Percentiles rank a stretch among this genome's conserved stretches.
phyloP scores from a whole-genome alignment of 345 rosid genomes.

The Moringa oleifera region DNA sequence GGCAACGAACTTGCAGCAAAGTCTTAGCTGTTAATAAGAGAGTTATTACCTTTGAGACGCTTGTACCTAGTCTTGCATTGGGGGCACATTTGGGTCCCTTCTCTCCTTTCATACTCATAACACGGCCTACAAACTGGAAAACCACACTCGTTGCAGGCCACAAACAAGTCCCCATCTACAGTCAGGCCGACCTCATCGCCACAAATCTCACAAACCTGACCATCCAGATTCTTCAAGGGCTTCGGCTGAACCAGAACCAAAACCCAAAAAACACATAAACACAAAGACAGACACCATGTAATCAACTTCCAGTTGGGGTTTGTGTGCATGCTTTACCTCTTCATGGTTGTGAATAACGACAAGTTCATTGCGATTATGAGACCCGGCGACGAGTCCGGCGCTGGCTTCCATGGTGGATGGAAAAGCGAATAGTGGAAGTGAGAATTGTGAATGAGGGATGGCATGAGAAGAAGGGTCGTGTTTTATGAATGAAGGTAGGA shows the following conservation, averaged over 20 bases:
- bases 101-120: conserved; percentile 93
- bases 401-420: conserved; percentile 78
- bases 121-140: conserved; percentile 95
- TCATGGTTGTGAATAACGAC: conserved; percentile 97
- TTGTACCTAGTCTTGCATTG: conserved; percentile 94
- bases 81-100: conserved; percentile 88
- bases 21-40: no score
- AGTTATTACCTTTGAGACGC: conserved; percentile 77
- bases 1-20: no score
- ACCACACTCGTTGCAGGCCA: conserved; percentile 97
- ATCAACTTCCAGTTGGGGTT: not conserved
- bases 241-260: conserved; percentile 54
- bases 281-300: not conserved
- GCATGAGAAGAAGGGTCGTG: conserved; percentile 12
- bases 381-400: conserved; percentile 96
- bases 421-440: not conserved
- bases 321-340: conserved; percentile 42
- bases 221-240: conserved; percentile 84
- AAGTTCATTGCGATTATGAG: conserved; percentile 98
- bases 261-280: not conserved
- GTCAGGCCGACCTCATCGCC: conserved; percentile 80
- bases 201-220: conserved; percentile 92
- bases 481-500: conserved; percentile 33
- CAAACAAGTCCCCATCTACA: conserved; percentile 88
- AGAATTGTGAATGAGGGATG: conserved; percentile 9